A percentile compares a stretch with the other conserved stretches of the same genome.
These are phyloP conservation scores for Candida oleophila DNA, from an alignment of 805 yeast genomes.

Conservation along the genomic window DNA sequence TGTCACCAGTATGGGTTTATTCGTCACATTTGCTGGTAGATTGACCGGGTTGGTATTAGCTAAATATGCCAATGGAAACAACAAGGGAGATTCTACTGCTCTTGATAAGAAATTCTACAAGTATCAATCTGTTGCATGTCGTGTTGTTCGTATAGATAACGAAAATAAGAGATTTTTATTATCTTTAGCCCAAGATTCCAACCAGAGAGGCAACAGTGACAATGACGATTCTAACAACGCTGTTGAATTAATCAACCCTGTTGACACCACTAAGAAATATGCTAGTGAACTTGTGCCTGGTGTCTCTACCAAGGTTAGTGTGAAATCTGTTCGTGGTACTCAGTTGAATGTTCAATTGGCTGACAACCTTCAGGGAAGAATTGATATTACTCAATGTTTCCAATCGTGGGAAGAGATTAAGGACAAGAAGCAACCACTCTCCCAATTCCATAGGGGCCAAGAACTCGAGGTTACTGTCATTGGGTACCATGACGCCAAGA, in stretches of 20 bases:
- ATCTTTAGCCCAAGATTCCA: constrained; percentile 44
- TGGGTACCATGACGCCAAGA: constrained; percentile 74
- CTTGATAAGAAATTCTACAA: constrained; percentile 53
- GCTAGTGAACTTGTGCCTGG: constrained; percentile 61
- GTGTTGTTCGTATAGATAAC: constrained; percentile 66
- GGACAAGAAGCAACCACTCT: constrained; percentile 58
- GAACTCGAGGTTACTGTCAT: constrained; percentile 61
- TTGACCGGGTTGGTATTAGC: constrained; percentile 83
- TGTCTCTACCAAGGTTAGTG: constrained; percentile 53
- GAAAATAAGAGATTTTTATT: constrained; percentile 70
- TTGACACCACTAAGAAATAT: constrained; percentile 51
- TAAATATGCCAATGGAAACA: constrained; percentile 59
- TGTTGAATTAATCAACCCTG: constrained; percentile 48
- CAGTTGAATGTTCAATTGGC: constrained; percentile 76
- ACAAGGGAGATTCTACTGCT: constrained; percentile 35
- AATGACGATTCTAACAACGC: constrained; percentile 20
- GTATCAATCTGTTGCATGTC: constrained; percentile 71
- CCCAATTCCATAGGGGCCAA: constrained; percentile 57
- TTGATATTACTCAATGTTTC: constrained; percentile 73
- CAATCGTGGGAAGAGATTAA: constrained; percentile 52
- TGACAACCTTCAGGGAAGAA: constrained; percentile 74
- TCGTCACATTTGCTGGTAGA: constrained; percentile 76
- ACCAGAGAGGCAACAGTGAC: constrained; percentile 18
- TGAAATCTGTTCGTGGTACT: constrained; percentile 65
- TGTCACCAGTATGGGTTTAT: constrained; percentile 76